Evolutionary conservation across 176 grass and related monocot genomes (phyloP).

Genomic region (Oropetium thomaeum): DNA sequence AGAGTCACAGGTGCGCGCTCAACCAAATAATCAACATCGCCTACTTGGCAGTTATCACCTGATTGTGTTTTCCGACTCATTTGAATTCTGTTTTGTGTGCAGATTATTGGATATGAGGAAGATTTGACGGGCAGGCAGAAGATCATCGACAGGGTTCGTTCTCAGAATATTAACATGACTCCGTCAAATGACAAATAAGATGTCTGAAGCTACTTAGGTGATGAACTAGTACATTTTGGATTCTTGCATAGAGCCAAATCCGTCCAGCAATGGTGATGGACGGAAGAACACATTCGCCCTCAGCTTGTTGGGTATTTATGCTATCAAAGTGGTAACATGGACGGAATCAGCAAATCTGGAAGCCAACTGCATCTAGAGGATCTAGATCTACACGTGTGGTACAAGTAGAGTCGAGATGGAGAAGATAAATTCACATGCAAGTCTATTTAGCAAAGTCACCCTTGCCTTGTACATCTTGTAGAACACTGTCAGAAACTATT

Average conservation of each 20-base stretch:
- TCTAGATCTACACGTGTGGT: neutral
- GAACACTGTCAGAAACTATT: neutral
- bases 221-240: neutral
- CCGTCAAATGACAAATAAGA: constrained; percentile 38
- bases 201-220: constrained; percentile 2
- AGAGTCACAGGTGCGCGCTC: constrained; percentile 67
- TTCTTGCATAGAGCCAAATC: neutral
- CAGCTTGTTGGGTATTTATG: neutral
- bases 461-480: neutral
- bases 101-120: constrained; percentile 84
- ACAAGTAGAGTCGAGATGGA: too few relatives aligned
- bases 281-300: neutral
- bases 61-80: neutral
- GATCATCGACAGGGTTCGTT: constrained; percentile 86
- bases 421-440: constrained; percentile 3
- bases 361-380: neutral
- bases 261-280: neutral
- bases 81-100: neutral
- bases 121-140: constrained; percentile 86
- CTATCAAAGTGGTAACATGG: neutral
- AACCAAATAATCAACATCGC: constrained; percentile 13
- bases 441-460: neutral
- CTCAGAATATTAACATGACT: constrained; percentile 53
- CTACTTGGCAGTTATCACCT: neutral
- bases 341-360: neutral